Percentiles rank a stretch among this genome's conserved stretches.
phyloP scores from a whole-genome alignment of 2,329 filamentous ascomycete species.

The Cladosporium phlei region DNA sequence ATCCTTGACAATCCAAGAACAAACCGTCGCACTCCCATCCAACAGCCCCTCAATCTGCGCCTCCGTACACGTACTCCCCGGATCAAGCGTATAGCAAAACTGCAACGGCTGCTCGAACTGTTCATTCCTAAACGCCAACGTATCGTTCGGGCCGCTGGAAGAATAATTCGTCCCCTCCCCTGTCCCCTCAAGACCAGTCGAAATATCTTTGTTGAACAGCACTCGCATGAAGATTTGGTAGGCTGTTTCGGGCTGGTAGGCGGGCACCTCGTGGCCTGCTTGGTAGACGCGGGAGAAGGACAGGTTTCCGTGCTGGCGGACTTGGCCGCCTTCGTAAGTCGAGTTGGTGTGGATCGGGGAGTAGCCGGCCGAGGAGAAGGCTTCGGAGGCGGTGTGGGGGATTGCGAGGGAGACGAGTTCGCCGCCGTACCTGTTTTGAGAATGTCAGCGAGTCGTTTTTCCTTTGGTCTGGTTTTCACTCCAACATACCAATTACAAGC shows the following conservation, averaged over 20 bases:
- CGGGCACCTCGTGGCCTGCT: constrained; percentile 42
- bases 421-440: constrained; percentile 51
- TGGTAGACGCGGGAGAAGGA: constrained; percentile 26
- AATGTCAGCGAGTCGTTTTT: constrained; percentile 26
- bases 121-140: constrained; percentile 12
- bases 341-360: constrained; percentile 21
- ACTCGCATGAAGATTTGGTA: constrained; percentile 47
- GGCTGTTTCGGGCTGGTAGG: constrained; percentile 45
- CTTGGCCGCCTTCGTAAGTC: constrained; percentile 21
- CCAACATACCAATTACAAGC: constrained; percentile 25
- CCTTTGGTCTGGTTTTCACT: neutral
- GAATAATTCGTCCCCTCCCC: neutral
- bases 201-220: constrained; percentile 43
- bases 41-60: constrained; percentile 17
- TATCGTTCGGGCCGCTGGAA: constrained; percentile 11
- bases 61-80: constrained; percentile 19
- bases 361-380: constrained; percentile 48
- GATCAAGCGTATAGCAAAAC: constrained; percentile 19
- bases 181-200: constrained; percentile 32
- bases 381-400: constrained; percentile 48
- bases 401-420: constrained; percentile 49
- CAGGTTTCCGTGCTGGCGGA: constrained; percentile 28
- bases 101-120: constrained; percentile 15
- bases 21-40: constrained; percentile 18
- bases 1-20: constrained; percentile 20